These are phyloP conservation scores for Cutaneotrichosporon sp. DNA, from an alignment of 1,284 basidiomycete species.

Conservation along the genomic window DNA sequence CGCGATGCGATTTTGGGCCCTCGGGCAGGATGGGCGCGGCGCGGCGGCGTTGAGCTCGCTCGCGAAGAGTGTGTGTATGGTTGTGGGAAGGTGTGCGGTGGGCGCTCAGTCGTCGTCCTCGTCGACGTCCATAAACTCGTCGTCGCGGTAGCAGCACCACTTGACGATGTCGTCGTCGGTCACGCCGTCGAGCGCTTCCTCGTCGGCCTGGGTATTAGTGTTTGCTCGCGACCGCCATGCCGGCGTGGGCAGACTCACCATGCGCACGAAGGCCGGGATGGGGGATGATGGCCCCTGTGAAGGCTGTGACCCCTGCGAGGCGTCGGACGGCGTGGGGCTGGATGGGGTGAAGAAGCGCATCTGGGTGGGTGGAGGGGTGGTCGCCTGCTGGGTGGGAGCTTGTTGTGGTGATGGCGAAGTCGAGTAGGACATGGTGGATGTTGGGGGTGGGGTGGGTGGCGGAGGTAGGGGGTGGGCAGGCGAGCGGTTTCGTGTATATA, in stretches of 20 bases:
- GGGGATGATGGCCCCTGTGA: neutral
- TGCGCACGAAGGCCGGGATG: neutral
- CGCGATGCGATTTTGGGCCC: too few species aligned
- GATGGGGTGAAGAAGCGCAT: too few species aligned
- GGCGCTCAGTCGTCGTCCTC: neutral
- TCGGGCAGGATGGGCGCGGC: too few species aligned
- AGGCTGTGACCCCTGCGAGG: neutral
- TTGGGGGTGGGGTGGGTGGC: too few species aligned
- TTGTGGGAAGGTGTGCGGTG: neutral
- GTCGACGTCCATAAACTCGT: slow-evolving; percentile 1
- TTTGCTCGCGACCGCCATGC: too few species aligned
- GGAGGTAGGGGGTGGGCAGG: too few species aligned
- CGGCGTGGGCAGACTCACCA: neutral
- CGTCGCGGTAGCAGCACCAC: slow-evolving; percentile 1
- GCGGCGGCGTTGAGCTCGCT: too few species aligned
- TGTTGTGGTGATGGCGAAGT: neutral
- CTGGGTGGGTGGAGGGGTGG: neutral
- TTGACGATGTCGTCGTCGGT: neutral
- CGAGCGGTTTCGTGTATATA: too few species aligned
- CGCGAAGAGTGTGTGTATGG: neutral
- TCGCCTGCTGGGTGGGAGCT: neutral
- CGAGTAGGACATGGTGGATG: too few species aligned
- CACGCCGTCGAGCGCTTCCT: neutral
- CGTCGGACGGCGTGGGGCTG: neutral
- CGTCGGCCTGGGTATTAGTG: neutral